phyloP scores from a whole-genome alignment of 345 rosid genomes.

The Heritiera fomes region DNA sequence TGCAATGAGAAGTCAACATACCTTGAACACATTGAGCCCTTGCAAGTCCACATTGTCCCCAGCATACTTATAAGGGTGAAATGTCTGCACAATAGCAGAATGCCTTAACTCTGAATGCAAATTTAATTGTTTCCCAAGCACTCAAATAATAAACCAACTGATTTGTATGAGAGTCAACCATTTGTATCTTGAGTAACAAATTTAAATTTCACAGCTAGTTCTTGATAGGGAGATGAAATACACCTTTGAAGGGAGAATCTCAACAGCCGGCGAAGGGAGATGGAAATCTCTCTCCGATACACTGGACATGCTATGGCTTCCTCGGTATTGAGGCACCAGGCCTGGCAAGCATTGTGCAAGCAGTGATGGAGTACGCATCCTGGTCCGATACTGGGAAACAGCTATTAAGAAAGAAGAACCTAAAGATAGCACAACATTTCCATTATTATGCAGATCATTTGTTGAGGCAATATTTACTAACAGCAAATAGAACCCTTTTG shows the following conservation, averaged over 20 bases:
- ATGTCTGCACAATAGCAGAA: slow-evolving; percentile 45
- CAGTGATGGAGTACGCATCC: slow-evolving; percentile 90
- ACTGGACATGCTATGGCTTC: slow-evolving; percentile 53
- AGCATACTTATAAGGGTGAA: slow-evolving; percentile 66
- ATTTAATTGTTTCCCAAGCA: background rate
- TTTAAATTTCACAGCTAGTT: background rate
- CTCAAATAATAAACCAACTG: background rate
- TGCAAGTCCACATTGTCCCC: slow-evolving; percentile 76
- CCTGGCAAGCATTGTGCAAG: slow-evolving; percentile 94
- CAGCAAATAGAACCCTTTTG: background rate
- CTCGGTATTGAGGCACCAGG: slow-evolving; percentile 65
- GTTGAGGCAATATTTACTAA: background rate
- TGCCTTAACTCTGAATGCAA: slow-evolving; percentile 15
- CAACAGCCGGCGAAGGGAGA: slow-evolving; percentile 82
- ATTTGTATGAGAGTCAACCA: background rate
- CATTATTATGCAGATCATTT: slow-evolving; percentile 22
- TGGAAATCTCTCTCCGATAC: slow-evolving; percentile 67
- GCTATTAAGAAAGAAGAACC: slow-evolving; percentile 25
- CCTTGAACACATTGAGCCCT: slow-evolving; percentile 70
- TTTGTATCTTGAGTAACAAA: background rate
- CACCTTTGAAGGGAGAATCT: slow-evolving; percentile 93
- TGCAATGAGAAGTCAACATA: slow-evolving; percentile 29
- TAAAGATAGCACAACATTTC: slow-evolving; percentile 25
- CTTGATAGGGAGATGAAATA: slow-evolving; percentile 11
- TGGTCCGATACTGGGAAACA: slow-evolving; percentile 15